Base-by-base conservation (phyloP, 106 monocot species). In the Hemerocallis citrina region DNA sequence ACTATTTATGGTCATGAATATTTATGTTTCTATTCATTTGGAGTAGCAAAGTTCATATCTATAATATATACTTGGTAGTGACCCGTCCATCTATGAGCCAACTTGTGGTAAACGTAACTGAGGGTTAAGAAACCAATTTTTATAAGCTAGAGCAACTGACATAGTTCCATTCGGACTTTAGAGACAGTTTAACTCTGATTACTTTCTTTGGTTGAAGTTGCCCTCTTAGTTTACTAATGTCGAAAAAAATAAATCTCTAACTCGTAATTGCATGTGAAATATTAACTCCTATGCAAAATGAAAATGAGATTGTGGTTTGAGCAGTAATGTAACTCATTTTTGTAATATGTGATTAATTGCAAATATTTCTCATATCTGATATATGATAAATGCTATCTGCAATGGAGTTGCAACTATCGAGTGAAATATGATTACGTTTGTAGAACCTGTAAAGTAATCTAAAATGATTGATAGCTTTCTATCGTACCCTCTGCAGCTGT, bases 401-500 rank as follows among this genome's bases (percentile, higher is more conserved):
- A 19, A 48, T 48, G 48, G 22, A 22, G 8, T 20, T 48, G 48
- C 48, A 48, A 47, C 7, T 4, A 42, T 0, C 2, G 19, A 48
- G 23, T 22, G 19, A 5, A 48, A 7, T 48, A 5, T 24, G 17
- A 16, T 19, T 17, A 44, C 17, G 17, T 44, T 16, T n/a, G n/a
- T n/a, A n/a, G n/a, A n/a, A 44, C 5, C 44, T 44, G 10, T 17
- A 14, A 44, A 14, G 14, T 16, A 11, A 17, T 14, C 14, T 44
- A 17, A 11, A 20, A 48, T 48, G 5, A 3, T 48, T 0, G 48
- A 11, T 22, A 20, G 21, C 48, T 48, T 48, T 48, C 48, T 7
- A 48, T 7, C 48, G 23, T 7, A 22, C 19, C 57, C 65, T 61
- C 21, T 79, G 34, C 73, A 98, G 96, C 48, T 87, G 96, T 68